Evolutionary conservation across 2,329 filamentous ascomycete genomes (phyloP).

Genomic region (Aspergillus sp.): DNA sequence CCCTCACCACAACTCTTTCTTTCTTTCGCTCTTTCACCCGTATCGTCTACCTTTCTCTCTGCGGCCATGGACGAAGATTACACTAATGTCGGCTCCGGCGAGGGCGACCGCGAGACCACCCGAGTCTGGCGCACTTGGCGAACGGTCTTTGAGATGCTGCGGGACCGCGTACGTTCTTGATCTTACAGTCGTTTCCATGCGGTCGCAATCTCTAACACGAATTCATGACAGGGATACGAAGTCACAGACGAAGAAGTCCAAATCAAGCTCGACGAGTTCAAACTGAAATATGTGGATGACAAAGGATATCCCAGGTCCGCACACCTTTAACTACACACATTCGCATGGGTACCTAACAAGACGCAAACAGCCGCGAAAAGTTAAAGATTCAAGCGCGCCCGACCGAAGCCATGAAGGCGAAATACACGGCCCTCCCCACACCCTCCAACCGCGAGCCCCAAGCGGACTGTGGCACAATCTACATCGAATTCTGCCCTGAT

Average conservation of each 20-base stretch:
- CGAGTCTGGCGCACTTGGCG: slow-evolving; percentile 92
- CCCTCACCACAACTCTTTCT: slow-evolving; percentile 19
- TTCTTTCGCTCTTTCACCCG: slow-evolving; percentile 21
- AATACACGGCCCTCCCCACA: slow-evolving; percentile 73
- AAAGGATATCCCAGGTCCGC: slow-evolving; percentile 76
- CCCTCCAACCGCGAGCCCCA: slow-evolving; percentile 67
- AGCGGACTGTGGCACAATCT: slow-evolving; percentile 81
- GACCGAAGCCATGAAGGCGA: slow-evolving; percentile 77
- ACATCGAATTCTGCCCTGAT: slow-evolving; percentile 86
- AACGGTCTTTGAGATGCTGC: slow-evolving; percentile 93
- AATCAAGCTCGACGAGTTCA: slow-evolving; percentile 82
- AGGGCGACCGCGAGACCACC: slow-evolving; percentile 47
- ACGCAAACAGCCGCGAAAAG: slow-evolving; percentile 64
- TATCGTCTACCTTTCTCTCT: slow-evolving; percentile 8
- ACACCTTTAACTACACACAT: neutral
- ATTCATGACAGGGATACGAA: slow-evolving; percentile 75
- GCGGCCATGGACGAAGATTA: slow-evolving; percentile 41
- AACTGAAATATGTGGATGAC: slow-evolving; percentile 65
- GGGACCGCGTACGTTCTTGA: slow-evolving; percentile 69
- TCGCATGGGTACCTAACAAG: neutral
- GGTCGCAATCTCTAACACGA: slow-evolving; percentile 10
- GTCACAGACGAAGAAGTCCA: slow-evolving; percentile 85
- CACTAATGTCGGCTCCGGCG: slow-evolving; percentile 29
- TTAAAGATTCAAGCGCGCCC: slow-evolving; percentile 89
- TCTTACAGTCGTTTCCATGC: neutral